Evolutionary conservation across 2,329 filamentous ascomycete genomes (phyloP), one percentile per base, ranked within the genome.

Genomic region (Dactylellina haptotyla): DNA sequence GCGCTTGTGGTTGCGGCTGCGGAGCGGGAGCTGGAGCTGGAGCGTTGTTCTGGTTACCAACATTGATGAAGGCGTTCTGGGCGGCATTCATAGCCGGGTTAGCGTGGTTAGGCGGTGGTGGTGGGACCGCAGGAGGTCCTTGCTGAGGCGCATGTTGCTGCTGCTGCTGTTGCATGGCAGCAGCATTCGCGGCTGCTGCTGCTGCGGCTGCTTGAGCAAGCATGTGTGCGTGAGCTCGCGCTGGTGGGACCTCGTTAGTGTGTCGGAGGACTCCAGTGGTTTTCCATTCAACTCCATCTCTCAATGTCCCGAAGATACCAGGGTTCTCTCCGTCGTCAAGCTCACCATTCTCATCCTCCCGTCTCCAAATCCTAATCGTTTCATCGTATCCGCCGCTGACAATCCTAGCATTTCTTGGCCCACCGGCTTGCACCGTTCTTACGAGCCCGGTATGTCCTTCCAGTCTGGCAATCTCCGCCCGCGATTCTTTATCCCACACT

Each of bases 371-470:
- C 76, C 97, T 93, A 77, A 99, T 92, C 9, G 89, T 93, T 82
- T 97, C 92, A 77, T 99, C 95, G 77, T 99, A 99, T 0, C 93
- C 97, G 1, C 95, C 95, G 4, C 93, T 97, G 2, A 99, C 92
- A 70, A 99, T 99, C n/a, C 93, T 89, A 8, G 90, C 92, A 83
- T 94, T 97, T 76, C 86, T 89, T 0, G 69, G 69, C 2, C 69
- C 69, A 78, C 92, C 93, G 20, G 95, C 94, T 81, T 99, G 95
- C 0, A 99, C 90, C 0, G 95, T 98, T 39, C 95, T 89, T 23
- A 99, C 95, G 16, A 99, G 86, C 76, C 91, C 91, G 2, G 84
- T 85, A 79, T 99, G 95, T 9, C 91, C 91, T 56, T 89, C 86
- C 6, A 99, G 84, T 78, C 91, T 94, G 14, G 93, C 94, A 4